Base-by-base conservation (phyloP, 163 green algal species). In the Prototheca stagnorum region DNA sequence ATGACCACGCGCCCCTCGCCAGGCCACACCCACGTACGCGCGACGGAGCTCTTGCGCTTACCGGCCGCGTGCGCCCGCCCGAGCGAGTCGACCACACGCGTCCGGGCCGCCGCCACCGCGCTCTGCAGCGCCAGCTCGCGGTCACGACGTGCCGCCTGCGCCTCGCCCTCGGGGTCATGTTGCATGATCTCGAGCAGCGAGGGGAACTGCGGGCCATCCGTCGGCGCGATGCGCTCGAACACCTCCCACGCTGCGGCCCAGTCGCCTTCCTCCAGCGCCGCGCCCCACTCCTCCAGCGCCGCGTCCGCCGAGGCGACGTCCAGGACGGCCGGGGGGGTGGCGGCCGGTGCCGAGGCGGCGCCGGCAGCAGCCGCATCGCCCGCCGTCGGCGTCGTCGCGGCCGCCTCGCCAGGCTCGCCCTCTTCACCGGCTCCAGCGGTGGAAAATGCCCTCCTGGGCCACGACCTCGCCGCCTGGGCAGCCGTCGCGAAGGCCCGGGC, bases 1-100 rank as follows among this genome's bases (percentile, higher is more conserved):
- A 96, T 62, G 6, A 69, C 62, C 5, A 94, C 64, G 26, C 58
- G 47, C 16, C 82, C 54, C 14, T 44, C 19, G n/a, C 73, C 74
- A 26, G 36, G 42, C 56, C 57, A 56, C 15, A 92, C 15, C 52
- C 59, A 75, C n/a, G 88, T 70, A 12, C 66, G 52, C 5, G 79
- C 79, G 2, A 72, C 41, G 39, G 56, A 75, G 3, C 63, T 76
- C 59, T 89, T 89, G 24, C 75, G 59, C 51, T 73, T 77, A 27
- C 79, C 67, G 15, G 64, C 73, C 11, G 41, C 75, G 28, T 82
- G 70, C 1, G 70, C 33, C 20, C 69, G 65, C 15, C 77, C 77
- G 21, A 62, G 42, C 8, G 64, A 51, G 54, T 81, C 69, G 27
- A 80, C 61, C 17, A 61, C 12, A 0, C 54, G 62, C 21, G 11